phyloP scores from a whole-genome alignment of 495 filamentous ascomycete species.

The Cercophora newfieldiana region DNA sequence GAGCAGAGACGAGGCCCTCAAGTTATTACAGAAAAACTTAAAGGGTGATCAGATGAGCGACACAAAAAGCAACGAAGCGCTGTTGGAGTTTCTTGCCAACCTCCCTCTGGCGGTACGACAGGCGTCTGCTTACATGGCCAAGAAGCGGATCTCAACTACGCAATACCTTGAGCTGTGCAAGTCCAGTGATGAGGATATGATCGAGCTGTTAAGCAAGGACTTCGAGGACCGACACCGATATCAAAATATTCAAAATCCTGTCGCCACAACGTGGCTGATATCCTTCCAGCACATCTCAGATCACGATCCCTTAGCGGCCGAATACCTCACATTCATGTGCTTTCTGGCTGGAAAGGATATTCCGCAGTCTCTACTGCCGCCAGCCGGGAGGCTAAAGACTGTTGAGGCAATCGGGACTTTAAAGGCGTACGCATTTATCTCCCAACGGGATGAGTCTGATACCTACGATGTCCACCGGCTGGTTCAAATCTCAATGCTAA shows the following conservation, averaged over 20 bases:
- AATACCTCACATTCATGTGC: conserved; percentile 43
- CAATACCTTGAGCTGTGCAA: conserved; percentile 36
- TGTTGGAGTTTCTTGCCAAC: conserved; percentile 41
- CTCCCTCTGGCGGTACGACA: conserved; percentile 51
- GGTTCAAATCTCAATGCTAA: conserved; percentile 44
- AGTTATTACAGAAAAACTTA: conserved; percentile 21
- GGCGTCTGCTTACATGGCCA: conserved; percentile 49
- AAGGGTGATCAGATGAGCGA: conserved; percentile 18
- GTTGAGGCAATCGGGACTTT: conserved; percentile 25
- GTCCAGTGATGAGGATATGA: conserved; percentile 22
- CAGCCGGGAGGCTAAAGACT: background rate
- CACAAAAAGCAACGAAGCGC: conserved; percentile 6
- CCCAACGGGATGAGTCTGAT: conserved; percentile 21
- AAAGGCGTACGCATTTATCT: conserved; percentile 47
- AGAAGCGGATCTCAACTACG: conserved; percentile 29
- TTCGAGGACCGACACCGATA: conserved; percentile 30
- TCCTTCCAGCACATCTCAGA: conserved; percentile 42
- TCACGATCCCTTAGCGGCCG: conserved; percentile 36
- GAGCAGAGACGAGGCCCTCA: conserved; percentile 26
- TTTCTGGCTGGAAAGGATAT: conserved; percentile 44
- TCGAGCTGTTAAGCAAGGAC: conserved; percentile 26
- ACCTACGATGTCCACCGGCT: conserved; percentile 46
- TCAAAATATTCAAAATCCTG: conserved; percentile 29
- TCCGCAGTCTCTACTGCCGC: conserved; percentile 20
- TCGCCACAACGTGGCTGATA: conserved; percentile 39